phyloP scores from a whole-genome alignment of 2,329 filamentous ascomycete genomes.

The Sporothrix dimorphospora region DNA sequence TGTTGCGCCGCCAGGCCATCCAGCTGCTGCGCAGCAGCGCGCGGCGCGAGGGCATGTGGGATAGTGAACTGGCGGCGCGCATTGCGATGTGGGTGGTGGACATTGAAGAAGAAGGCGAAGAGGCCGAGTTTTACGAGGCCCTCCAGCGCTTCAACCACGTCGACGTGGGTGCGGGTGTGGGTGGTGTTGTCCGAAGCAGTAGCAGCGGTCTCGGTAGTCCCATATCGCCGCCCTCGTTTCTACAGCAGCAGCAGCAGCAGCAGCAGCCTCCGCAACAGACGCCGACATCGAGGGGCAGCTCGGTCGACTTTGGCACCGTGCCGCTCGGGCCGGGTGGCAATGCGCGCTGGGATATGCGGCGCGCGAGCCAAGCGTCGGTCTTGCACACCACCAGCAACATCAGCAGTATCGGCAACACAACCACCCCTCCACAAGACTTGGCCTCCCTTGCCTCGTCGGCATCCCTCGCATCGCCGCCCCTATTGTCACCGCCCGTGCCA shows the following conservation, averaged over 20 bases:
- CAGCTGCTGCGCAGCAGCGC: conserved; percentile 62
- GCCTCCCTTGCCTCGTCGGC: not conserved
- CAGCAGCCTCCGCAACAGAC: not conserved
- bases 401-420: not conserved
- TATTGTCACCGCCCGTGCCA: not conserved
- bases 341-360: conserved; percentile 45
- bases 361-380: conserved; percentile 35
- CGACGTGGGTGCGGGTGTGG: not conserved
- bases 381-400: conserved; percentile 12
- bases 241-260: not conserved
- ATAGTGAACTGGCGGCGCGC: conserved; percentile 60
- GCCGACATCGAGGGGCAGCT: not conserved
- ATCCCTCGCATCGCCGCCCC: not conserved
- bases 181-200: conserved; percentile 20
- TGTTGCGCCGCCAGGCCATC: conserved; percentile 62
- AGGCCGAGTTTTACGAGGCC: conserved; percentile 33
- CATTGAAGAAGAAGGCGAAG: conserved; percentile 55
- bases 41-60: conserved; percentile 70
- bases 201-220: conserved; percentile 36
- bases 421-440: not conserved
- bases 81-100: conserved; percentile 60
- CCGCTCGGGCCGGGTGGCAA: conserved; percentile 50
- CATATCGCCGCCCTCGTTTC: not conserved
- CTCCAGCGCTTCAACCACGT: not conserved
- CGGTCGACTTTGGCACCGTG: conserved; percentile 41